Evolutionary conservation across 2,329 filamentous ascomycete species (phyloP).

Genomic region (Rhexocercosporidium sp.): DNA sequence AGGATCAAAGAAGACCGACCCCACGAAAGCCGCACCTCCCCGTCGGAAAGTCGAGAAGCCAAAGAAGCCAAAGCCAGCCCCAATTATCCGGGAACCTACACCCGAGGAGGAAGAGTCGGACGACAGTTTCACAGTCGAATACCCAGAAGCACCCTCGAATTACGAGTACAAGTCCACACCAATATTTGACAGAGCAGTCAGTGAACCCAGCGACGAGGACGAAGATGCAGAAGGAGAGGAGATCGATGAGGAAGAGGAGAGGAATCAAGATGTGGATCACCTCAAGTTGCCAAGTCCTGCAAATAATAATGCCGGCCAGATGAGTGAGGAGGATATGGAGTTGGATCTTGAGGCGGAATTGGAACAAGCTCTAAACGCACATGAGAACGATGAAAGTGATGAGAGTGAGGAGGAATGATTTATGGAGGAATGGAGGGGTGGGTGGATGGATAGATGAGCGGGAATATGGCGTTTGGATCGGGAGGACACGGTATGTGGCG

Average conservation of each 20-base stretch:
- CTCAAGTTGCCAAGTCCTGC: slow-evolving; percentile 61
- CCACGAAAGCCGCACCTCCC: slow-evolving; percentile 38
- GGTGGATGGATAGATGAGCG: not conserved
- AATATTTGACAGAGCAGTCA: slow-evolving; percentile 35
- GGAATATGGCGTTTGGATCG: not conserved
- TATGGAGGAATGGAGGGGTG: not conserved
- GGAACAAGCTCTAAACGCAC: slow-evolving; percentile 39
- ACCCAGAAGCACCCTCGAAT: slow-evolving; percentile 54
- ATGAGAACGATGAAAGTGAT: slow-evolving; percentile 41
- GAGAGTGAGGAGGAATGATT: slow-evolving; percentile 31
- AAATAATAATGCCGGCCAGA: slow-evolving; percentile 41
- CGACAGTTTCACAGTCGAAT: slow-evolving; percentile 63
- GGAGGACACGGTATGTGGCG: too few relatives aligned
- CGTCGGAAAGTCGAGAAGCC: slow-evolving; percentile 41
- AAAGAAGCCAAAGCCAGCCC: slow-evolving; percentile 42
- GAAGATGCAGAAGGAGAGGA: slow-evolving; percentile 54
- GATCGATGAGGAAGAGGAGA: slow-evolving; percentile 44
- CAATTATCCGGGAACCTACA: slow-evolving; percentile 36
- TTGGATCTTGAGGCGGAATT: slow-evolving; percentile 42
- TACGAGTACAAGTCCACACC: slow-evolving; percentile 36
- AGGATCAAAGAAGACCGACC: slow-evolving; percentile 36
- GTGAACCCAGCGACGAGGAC: slow-evolving; percentile 51
- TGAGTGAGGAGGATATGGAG: slow-evolving; percentile 41
- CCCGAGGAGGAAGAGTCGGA: slow-evolving; percentile 54
- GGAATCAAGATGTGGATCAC: slow-evolving; percentile 44